A percentile compares a stretch with the other conserved stretches of the same genome.
These are phyloP conservation scores for Drosera capensis DNA, from an alignment of 148 eudicot species.

Conservation along the genomic window DNA sequence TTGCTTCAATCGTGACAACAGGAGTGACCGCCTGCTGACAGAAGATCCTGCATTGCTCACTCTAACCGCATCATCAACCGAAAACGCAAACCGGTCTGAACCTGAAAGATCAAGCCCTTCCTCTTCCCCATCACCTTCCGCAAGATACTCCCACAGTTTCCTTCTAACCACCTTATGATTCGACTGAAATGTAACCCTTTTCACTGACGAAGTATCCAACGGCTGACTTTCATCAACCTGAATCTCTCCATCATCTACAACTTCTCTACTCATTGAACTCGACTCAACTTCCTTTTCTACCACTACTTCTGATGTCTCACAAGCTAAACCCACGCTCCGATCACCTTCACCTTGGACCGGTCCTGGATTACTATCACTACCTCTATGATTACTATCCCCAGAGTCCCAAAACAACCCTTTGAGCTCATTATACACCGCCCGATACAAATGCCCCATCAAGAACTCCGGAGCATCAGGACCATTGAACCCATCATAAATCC, in stretches of 20 bases:
- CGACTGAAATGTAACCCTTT: constrained; percentile 59
- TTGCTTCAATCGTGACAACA: constrained; percentile 72
- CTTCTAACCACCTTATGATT: constrained; percentile 43
- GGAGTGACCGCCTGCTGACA: constrained; percentile 45
- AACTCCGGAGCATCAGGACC: constrained; percentile 99
- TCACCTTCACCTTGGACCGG: constrained; percentile 7
- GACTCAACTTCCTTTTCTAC: constrained; percentile 3
- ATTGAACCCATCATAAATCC: constrained; percentile 98
- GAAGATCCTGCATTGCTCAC: constrained; percentile 59
- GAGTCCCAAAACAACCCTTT: constrained; percentile 93
- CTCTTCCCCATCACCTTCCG: constrained; percentile 75
- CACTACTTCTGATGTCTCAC: constrained; percentile 10
- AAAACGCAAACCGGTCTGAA: constrained; percentile 93
- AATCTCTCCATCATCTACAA: constrained; percentile 9
- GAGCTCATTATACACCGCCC: constrained; percentile 55
- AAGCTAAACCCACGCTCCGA: constrained; percentile 10
- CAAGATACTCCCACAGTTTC: constrained; percentile 85
- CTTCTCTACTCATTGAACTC: constrained; percentile 5
- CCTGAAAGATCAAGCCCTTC: constrained; percentile 96
- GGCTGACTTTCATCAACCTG: background rate
- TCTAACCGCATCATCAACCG: constrained; percentile 78
- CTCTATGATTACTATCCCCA: constrained; percentile 19
- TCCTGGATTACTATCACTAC: constrained; percentile 1
- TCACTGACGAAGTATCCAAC: constrained; percentile 17
- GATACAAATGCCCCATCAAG: constrained; percentile 83